Percentiles rank a stretch among this genome's conserved stretches.
Conservation (phyloP, 768 basidiomycete genomes). For the Kondoa subrosea region DNA sequence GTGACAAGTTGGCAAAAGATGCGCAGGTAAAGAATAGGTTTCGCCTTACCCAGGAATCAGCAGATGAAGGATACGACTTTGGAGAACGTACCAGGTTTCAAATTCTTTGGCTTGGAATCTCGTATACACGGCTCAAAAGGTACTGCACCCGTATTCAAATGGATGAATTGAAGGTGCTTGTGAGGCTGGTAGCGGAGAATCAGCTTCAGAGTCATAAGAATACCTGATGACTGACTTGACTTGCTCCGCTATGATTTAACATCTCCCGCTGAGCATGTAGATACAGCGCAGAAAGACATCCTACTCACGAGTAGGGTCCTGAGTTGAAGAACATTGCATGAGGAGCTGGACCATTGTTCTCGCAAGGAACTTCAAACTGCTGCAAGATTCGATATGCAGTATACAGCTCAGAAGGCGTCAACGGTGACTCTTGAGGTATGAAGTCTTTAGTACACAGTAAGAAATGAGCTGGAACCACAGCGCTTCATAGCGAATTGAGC, state of each 20-base stretch:
- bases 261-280: too few relatives aligned
- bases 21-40: not conserved
- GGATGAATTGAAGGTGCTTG: slow-evolving; percentile 3
- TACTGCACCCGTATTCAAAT: not conserved
- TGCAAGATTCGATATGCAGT: not conserved
- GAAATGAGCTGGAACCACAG: not conserved
- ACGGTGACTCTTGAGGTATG: not conserved
- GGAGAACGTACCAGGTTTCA: not conserved
- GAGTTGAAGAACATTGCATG: slow-evolving; percentile 6
- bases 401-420: not conserved
- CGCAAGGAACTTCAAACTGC: not conserved
- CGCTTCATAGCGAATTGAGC: not conserved
- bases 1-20: not conserved
- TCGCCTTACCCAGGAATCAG: not conserved
- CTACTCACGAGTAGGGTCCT: not conserved
- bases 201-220: too few relatives aligned
- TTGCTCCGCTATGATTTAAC: not conserved
- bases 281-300: too few relatives aligned
- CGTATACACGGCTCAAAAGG: not conserved
- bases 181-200: too few relatives aligned
- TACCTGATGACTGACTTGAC: not conserved
- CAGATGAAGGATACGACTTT: not conserved
- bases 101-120: not conserved
- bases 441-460: slow-evolving; percentile 7
- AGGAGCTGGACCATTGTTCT: not conserved